These are phyloP conservation scores for Clitocybe nebularis DNA, from an alignment of 1,284 basidiomycete genomes.

Conservation along the genomic window DNA sequence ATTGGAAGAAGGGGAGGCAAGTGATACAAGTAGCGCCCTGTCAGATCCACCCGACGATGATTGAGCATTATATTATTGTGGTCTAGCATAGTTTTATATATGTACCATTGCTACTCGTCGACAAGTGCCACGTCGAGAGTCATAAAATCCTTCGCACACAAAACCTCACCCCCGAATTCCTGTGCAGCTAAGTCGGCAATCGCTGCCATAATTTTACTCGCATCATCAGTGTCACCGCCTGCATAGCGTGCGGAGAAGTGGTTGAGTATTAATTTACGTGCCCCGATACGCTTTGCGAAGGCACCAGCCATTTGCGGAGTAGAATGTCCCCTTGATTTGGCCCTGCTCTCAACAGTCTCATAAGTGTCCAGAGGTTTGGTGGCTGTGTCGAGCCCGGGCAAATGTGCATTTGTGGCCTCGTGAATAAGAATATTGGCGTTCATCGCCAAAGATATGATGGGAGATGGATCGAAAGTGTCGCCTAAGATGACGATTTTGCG, in stretches of 20 bases:
- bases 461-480: slow-evolving; percentile 76
- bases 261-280: slow-evolving; percentile 72
- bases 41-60: slow-evolving; percentile 68
- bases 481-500: slow-evolving; percentile 78
- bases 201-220: slow-evolving; percentile 53
- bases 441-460: slow-evolving; percentile 52
- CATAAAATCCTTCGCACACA: slow-evolving; percentile 73
- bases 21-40: slow-evolving; percentile 69
- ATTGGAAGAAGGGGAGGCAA: slow-evolving; percentile 80
- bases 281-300: slow-evolving; percentile 71
- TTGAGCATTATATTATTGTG: no score
- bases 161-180: slow-evolving; percentile 49
- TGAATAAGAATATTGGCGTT: slow-evolving; percentile 73
- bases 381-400: slow-evolving; percentile 61
- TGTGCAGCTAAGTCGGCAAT: slow-evolving; percentile 54
- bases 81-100: slow-evolving; percentile 5
- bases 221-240: slow-evolving; percentile 46
- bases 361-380: slow-evolving; percentile 58
- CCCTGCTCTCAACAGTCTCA: slow-evolving; percentile 60
- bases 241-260: slow-evolving; percentile 77
- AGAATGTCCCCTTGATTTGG: slow-evolving; percentile 85
- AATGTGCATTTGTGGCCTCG: slow-evolving; percentile 88
- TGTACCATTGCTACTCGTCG: slow-evolving; percentile 27
- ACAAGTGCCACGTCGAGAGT: slow-evolving; percentile 49
- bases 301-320: slow-evolving; percentile 89